Conservation (phyloP, 73 alveolate species). For the Effrenium voratum region DNA sequence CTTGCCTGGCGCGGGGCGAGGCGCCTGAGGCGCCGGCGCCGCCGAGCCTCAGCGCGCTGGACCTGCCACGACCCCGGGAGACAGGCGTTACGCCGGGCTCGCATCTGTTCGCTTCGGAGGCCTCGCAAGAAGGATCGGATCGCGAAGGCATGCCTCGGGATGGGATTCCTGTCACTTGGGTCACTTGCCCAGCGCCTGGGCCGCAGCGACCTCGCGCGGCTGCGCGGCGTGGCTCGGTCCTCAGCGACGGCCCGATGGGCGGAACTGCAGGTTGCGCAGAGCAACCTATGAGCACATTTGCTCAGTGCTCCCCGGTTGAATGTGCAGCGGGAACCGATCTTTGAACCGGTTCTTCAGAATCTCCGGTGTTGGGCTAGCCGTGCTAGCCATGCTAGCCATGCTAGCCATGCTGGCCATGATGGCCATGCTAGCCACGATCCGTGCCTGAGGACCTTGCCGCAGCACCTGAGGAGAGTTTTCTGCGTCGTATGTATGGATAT, state of each 20-base stretch:
- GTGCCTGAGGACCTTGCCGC: neutral
- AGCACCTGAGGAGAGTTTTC: neutral
- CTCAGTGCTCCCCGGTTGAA: too few species aligned
- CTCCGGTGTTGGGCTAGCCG: too few species aligned
- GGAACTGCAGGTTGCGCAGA: too few species aligned
- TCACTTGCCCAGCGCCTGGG: conserved; percentile 23
- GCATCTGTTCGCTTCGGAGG: neutral
- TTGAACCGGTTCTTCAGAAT: too few species aligned
- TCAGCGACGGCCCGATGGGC: neutral
- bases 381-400: too few species aligned
- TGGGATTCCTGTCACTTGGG: neutral
- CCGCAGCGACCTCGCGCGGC: neutral
- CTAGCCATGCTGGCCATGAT: too few species aligned
- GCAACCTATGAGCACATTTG: too few species aligned
- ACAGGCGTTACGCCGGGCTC: neutral
- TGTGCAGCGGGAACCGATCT: too few species aligned
- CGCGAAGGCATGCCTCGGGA: neutral
- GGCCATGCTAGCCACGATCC: too few species aligned
- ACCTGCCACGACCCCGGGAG: neutral
- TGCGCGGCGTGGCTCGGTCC: neutral
- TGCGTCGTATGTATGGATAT: neutral
- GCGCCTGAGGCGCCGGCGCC: conserved; percentile 12
- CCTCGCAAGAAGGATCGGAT: neutral
- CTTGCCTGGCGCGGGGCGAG: too few species aligned
- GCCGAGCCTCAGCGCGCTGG: conserved; percentile 23